Base-by-base conservation (phyloP, 768 basidiomycete genomes). In the Mycena chlorophos region DNA sequence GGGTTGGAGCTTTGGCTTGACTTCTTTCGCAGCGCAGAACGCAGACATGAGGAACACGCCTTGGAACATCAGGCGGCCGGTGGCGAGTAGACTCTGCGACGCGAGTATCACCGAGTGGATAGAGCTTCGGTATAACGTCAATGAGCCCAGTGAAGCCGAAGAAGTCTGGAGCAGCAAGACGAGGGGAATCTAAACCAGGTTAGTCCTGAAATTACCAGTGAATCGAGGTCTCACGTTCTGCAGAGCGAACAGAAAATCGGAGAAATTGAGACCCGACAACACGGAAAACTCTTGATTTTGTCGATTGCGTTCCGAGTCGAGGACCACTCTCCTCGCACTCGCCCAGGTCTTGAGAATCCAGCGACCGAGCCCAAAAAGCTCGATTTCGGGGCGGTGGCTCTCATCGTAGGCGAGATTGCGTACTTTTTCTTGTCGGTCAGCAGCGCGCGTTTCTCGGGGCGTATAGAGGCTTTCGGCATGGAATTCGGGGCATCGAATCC, bases 291-390 rank as follows among this genome's bases (percentile, higher is more conserved):
- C 74, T 51, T 72, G 71, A 40, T 73, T 68, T 55, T 71, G 69
- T 60, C 70, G 61, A 63, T 75, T 67, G 55, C 76, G 77, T 62
- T 86, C 84, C 25, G 83, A 80, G 14, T 81, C 79, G 50, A 87
- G 72, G 42, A 86, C 79, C 19, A 82, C 70, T 66, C 76, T 81
- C 61, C 86, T 75, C 3, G 90, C 82, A 28, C 71, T 75, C 3
- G 86, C 78, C 92, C 92, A 95, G 5, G 84, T 82, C 52, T 82
- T 78, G 55, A 94, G 72, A 51, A 94, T 86, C 93, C 92, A 95
- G 34, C 89, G 86, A 12, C 85, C 86, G 16, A 95, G 78, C 3
- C 89, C 89, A 68, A 93, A 95, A 3, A 94, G 75, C 29, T 86
- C 76, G 28, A 94, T 80, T 68, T 95, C 92, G 16, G 87, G 85